Evolutionary conservation across 2,329 filamentous ascomycete species (phyloP), one percentile per base, ranked within the genome.

Genomic region (Ascochyta koolunga): DNA sequence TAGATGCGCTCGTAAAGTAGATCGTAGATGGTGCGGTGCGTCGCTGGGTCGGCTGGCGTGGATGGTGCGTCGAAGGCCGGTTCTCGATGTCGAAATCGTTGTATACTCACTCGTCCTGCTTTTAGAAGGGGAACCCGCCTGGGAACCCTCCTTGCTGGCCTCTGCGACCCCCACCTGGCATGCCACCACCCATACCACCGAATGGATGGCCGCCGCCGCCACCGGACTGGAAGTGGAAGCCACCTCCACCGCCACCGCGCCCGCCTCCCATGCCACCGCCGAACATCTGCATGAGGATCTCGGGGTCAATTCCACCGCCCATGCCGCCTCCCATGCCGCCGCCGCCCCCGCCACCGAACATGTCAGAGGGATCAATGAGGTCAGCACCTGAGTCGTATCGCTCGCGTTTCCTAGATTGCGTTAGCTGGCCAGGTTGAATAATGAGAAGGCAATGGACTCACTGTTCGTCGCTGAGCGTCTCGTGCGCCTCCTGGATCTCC

Each of bases 401-500:
- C 61, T 90, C 89, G 64, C 91, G 88, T 80, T 96, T 98, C 77
- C 89, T 91, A 21, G 38, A 36, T 16, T 5, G 18, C 35, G 48
- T 62, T 57, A 63, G 50, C 39, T n/a, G 29, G 15, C 9, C 3
- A 15, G 32, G 3, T 25, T n/a, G 33, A 24, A 40, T 37, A 37
- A 40, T n/a, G 15, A 37, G 1, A 25, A 22, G 2, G 21, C 27
- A 5, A 33, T 19, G 4, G 58, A 86, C 89, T 78, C 89, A 92
- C 88, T 96, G 88, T 79, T 92, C 82, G 77, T 99, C 95, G 71
- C 90, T 96, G 77, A 99, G 80, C 43, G 89, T 96, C 79, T 99
- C 95, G 74, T 99, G 96, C 35, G 93, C 93, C 80, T 99, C 95
- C 68, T 92, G 90, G 73, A 97, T 90, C 73, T 99, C 95, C 84